phyloP scores from a whole-genome alignment of 768 basidiomycete genomes.

The Trametopsis cervina region DNA sequence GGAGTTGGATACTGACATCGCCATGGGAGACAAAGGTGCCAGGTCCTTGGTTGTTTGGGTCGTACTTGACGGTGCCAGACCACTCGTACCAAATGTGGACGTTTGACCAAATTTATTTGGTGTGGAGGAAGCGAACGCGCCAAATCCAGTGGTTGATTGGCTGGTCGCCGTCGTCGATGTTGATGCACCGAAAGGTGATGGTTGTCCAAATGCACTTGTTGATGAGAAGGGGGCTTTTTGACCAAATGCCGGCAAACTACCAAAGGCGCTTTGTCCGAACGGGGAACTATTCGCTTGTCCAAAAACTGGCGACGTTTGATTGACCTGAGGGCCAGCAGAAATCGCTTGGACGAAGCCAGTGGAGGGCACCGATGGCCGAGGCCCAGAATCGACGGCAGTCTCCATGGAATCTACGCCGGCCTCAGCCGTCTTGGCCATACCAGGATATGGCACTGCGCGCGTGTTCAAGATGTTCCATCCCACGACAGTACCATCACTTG shows the following conservation, averaged over 20 bases:
- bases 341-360: neutral
- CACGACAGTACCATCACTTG: conserved; percentile 71
- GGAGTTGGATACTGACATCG: conserved; percentile 9
- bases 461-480: conserved; percentile 66
- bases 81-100: conserved; percentile 11
- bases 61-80: conserved; percentile 3
- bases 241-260: conserved; percentile 9
- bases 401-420: conserved; percentile 1
- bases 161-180: conserved; percentile 2
- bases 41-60: conserved; percentile 6
- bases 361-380: neutral
- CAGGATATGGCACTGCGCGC: conserved; percentile 45
- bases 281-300: neutral
- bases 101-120: conserved; percentile 20
- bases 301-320: conserved; percentile 1
- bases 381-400: neutral
- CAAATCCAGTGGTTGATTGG: conserved; percentile 10
- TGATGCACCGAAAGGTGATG: conserved; percentile 8
- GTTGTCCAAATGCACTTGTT: neutral
- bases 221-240: conserved; percentile 7
- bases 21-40: conserved; percentile 8
- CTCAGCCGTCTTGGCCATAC: conserved; percentile 35
- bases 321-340: neutral
- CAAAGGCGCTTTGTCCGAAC: conserved; percentile 16
- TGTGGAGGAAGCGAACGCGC: conserved; percentile 18